Percentiles rank a stretch among this genome's conserved stretches.
Conservation (phyloP, 495 filamentous ascomycete genomes). For the Penicillium soppii region DNA sequence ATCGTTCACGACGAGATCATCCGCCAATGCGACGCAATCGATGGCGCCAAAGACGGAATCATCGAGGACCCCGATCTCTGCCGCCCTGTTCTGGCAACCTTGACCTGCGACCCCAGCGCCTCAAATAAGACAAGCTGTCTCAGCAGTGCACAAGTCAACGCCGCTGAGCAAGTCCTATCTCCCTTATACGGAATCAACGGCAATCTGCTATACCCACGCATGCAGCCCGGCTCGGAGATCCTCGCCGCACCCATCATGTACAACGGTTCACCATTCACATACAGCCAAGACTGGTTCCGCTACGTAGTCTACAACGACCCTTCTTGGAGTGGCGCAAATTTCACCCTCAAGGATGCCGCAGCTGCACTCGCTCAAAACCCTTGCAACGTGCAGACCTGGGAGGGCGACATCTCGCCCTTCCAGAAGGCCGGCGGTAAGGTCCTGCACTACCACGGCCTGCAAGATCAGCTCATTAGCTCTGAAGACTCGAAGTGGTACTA, state of each 20-base stretch:
- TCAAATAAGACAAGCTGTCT: slow-evolving; percentile 48
- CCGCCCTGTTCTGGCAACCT: slow-evolving; percentile 47
- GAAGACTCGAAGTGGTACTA: slow-evolving; percentile 46
- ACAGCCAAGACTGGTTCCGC: slow-evolving; percentile 47
- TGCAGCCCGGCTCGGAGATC: slow-evolving; percentile 46
- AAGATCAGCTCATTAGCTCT: slow-evolving; percentile 47
- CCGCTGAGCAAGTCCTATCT: slow-evolving; percentile 52
- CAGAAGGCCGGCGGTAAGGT: slow-evolving; percentile 46
- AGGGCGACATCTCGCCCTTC: slow-evolving; percentile 46
- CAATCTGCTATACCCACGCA: slow-evolving; percentile 54
- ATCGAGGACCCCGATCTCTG: slow-evolving; percentile 59
- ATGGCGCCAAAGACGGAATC: slow-evolving; percentile 70
- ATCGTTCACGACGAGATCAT: slow-evolving; percentile 58
- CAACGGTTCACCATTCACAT: slow-evolving; percentile 38
- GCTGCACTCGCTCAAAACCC: slow-evolving; percentile 42
- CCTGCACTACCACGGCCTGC: slow-evolving; percentile 49
- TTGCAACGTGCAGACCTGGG: slow-evolving; percentile 50
- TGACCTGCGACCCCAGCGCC: slow-evolving; percentile 48
- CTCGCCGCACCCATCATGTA: slow-evolving; percentile 32
- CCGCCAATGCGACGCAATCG: slow-evolving; percentile 63
- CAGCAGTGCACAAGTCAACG: slow-evolving; percentile 53
- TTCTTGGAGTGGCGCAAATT: slow-evolving; percentile 43
- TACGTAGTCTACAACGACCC: slow-evolving; percentile 57
- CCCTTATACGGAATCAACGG: slow-evolving; percentile 52
- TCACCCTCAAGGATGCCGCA: slow-evolving; percentile 39